Evolutionary conservation across 177 flowering plant species (phyloP).

Genomic region (Vitis hybrid): DNA sequence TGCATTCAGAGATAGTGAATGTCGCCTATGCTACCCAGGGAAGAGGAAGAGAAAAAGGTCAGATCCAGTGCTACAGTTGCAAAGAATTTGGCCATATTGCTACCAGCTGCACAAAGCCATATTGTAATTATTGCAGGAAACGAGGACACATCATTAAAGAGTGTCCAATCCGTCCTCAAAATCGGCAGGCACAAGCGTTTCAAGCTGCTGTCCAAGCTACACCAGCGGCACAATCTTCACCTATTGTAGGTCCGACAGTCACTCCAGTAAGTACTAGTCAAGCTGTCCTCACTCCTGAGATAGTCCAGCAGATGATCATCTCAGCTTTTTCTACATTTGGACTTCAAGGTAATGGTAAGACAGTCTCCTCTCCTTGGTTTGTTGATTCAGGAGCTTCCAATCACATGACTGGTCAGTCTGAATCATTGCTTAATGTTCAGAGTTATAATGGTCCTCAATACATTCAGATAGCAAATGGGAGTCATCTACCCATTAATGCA

Average conservation of each 20-base stretch:
- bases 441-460: too few species aligned
- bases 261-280: not conserved
- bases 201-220: not conserved
- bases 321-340: conserved; percentile 13
- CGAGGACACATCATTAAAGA: conserved; percentile 8
- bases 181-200: not conserved
- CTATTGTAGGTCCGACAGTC: not conserved
- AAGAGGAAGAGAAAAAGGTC: not conserved
- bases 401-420: conserved; percentile 4
- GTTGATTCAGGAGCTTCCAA: conserved; percentile 10
- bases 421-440: too few species aligned
- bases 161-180: conserved; percentile 4
- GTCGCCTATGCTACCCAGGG: conserved; percentile 10
- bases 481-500: not conserved
- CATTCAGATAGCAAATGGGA: conserved; percentile 2
- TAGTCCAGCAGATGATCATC: conserved; percentile 13
- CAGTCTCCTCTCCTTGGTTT: not conserved
- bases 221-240: too few species aligned
- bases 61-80: conserved; percentile 11
- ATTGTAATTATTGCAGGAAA: conserved; percentile 15
- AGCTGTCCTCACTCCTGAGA: conserved; percentile 1
- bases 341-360: conserved; percentile 7
- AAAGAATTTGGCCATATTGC: conserved; percentile 15
- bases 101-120: not conserved
- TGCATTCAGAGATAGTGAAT: not conserved